phyloP scores from a whole-genome alignment of 257 asterid species.

The Paulownia fortunei region DNA sequence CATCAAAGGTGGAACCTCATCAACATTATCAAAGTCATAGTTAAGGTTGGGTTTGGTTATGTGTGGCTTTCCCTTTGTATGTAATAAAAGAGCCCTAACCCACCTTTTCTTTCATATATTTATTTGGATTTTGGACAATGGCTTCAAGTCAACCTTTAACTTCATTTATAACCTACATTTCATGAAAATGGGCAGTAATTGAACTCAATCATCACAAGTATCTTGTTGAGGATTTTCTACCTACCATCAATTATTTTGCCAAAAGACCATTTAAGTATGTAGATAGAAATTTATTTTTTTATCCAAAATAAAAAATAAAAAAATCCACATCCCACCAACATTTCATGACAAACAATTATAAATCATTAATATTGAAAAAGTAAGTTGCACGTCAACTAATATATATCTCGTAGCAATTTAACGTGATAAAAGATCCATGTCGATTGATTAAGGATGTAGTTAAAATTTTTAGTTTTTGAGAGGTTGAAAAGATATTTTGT shows the following conservation, averaged over 20 bases:
- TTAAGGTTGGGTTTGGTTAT: constrained; percentile 12
- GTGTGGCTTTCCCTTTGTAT: constrained; percentile 7
- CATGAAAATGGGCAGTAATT: background rate
- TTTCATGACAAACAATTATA: background rate
- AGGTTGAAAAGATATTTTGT: no score
- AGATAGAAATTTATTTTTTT: background rate
- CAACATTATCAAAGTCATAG: background rate
- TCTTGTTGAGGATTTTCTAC: background rate
- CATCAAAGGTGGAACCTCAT: constrained; percentile 40
- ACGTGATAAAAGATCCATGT: background rate
- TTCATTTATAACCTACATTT: background rate
- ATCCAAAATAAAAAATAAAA: background rate
- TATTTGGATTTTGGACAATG: background rate
- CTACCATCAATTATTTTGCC: background rate
- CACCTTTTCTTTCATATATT: background rate
- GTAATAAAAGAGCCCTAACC: background rate
- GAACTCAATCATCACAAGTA: constrained; percentile 3
- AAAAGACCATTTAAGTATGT: background rate
- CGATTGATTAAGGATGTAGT: background rate
- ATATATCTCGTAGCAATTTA: background rate
- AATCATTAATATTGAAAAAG: background rate
- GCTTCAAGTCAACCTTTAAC: background rate
- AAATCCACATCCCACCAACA: background rate
- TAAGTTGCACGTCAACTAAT: background rate
- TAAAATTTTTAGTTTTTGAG: background rate